phyloP scores from a whole-genome alignment of 192 early-diverging fungal species.

The Entophlyctis helioformis region DNA sequence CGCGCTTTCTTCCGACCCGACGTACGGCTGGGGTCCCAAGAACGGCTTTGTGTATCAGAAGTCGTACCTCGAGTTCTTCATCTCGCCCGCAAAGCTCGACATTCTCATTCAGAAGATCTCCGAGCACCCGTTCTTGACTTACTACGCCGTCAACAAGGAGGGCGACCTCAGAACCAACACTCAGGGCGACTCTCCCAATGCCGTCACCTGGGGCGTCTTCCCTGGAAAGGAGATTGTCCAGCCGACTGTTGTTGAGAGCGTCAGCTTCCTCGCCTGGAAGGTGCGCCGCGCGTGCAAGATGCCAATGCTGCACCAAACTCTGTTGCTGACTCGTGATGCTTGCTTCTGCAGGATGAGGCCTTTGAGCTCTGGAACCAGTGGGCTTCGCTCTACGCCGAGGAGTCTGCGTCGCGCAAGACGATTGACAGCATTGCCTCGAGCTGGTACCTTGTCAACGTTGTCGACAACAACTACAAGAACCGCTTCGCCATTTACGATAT shows the following conservation, averaged over 20 bases:
- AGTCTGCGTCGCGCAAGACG: constrained; percentile 34
- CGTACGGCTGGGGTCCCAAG: constrained; percentile 89
- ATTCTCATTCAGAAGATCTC: constrained; percentile 58
- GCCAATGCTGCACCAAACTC: no score
- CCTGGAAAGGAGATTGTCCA: constrained; percentile 93
- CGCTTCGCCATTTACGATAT: constrained; percentile 58
- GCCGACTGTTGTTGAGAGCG: constrained; percentile 85
- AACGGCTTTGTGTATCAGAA: constrained; percentile 96
- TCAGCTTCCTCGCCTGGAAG: constrained; percentile 90
- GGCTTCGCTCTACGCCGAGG: constrained; percentile 53
- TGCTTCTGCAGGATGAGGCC: constrained; percentile 61
- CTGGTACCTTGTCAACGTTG: constrained; percentile 89
- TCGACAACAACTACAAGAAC: constrained; percentile 86
- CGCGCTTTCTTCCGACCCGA: constrained; percentile 58
- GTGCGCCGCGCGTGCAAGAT: no score
- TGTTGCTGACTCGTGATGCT: no score
- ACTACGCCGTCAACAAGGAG: constrained; percentile 77
- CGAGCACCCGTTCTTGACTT: constrained; percentile 59
- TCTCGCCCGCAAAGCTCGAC: constrained; percentile 56
- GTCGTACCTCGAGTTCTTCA: constrained; percentile 92
- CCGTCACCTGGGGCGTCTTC: constrained; percentile 98
- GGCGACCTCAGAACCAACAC: constrained; percentile 90
- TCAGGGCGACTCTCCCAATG: constrained; percentile 75
- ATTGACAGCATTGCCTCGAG: constrained; percentile 51
- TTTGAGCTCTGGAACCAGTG: constrained; percentile 88